Conservation (phyloP, 768 basidiomycete species). For the Russula sp. region DNA sequence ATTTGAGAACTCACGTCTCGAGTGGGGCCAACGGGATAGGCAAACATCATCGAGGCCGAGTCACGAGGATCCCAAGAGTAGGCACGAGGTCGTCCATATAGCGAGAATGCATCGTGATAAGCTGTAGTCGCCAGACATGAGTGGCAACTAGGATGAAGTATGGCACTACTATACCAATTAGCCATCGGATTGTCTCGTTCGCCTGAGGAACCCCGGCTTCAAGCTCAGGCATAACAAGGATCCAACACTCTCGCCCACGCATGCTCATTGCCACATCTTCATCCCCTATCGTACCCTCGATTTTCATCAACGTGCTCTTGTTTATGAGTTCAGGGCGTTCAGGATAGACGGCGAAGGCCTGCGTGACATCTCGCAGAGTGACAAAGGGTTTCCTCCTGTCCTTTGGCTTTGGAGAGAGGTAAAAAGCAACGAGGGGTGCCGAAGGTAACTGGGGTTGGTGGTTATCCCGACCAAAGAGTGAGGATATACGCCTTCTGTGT, state of each 20-base stretch:
- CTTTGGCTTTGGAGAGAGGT: conserved; percentile 55
- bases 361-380: conserved; percentile 60
- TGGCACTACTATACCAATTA: conserved; percentile 54
- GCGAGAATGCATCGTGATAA: conserved; percentile 76
- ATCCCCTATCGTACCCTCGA: conserved; percentile 78
- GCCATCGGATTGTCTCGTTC: conserved; percentile 85
- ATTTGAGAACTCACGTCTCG: conserved; percentile 57
- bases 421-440: conserved; percentile 48
- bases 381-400: conserved; percentile 68
- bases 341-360: conserved; percentile 93
- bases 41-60: conserved; percentile 81
- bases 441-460: conserved; percentile 26
- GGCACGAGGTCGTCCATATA: conserved; percentile 80
- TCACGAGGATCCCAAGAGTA: conserved; percentile 92
- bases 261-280: conserved; percentile 63
- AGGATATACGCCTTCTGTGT: conserved; percentile 54
- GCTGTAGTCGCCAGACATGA: conserved; percentile 35
- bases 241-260: conserved; percentile 72
- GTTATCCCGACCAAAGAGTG: conserved; percentile 50
- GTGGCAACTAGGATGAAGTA: not conserved
- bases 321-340: conserved; percentile 90
- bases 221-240: conserved; percentile 85
- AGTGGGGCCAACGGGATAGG: conserved; percentile 79
- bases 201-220: conserved; percentile 55
- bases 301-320: conserved; percentile 83